Evolutionary conservation across 1,284 basidiomycete genomes (phyloP).

Genomic region (Marasmius sp.): DNA sequence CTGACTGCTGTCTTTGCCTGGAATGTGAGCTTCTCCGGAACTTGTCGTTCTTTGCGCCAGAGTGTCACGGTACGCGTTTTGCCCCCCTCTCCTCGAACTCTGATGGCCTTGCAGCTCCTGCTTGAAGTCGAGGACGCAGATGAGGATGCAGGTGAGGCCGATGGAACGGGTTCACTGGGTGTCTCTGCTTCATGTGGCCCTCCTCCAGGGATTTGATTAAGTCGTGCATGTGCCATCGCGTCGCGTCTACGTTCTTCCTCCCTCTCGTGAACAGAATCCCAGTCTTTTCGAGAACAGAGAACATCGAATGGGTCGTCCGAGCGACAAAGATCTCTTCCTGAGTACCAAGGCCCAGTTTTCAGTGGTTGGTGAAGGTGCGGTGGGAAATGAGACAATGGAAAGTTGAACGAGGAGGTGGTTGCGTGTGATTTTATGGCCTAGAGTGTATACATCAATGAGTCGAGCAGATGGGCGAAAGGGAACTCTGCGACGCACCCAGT

Average conservation of each 20-base stretch:
- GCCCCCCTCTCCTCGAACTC: not conserved
- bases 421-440: no score
- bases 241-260: not conserved
- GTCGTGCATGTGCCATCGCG: not conserved
- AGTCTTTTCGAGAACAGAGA: not conserved
- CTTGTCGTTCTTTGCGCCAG: not conserved
- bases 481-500: no score
- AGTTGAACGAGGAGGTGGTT: no score
- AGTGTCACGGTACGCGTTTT: not conserved
- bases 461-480: no score
- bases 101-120: not conserved
- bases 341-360: not conserved
- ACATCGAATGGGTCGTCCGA: not conserved
- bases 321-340: not conserved
- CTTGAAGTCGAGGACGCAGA: not conserved
- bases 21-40: not conserved
- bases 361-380: not conserved
- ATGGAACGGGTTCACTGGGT: not conserved
- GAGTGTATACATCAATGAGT: no score
- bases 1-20: not conserved
- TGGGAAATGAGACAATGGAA: no score
- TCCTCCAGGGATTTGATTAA: not conserved
- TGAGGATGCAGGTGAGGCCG: not conserved
- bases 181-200: not conserved
- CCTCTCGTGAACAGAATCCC: not conserved